Evolutionary conservation across 768 basidiomycete species (phyloP).

Genomic region (Ramaria sp.): DNA sequence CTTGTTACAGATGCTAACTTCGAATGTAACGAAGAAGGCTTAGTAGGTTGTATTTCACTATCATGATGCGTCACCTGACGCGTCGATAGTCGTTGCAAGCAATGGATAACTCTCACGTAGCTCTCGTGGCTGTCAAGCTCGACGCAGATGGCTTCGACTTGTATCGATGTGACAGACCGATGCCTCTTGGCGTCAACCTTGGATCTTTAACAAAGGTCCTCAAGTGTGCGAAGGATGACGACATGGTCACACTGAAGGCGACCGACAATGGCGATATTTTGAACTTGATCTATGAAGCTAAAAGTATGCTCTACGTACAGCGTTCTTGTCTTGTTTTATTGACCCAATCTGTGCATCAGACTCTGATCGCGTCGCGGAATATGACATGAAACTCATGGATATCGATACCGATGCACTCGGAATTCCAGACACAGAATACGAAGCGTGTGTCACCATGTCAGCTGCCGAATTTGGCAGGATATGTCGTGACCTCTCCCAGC

Average conservation of each 20-base stretch:
- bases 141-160: constrained; percentile 68
- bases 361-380: constrained; percentile 89
- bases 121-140: constrained; percentile 84
- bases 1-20: constrained; percentile 97
- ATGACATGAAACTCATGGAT: constrained; percentile 99
- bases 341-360: constrained; percentile 31
- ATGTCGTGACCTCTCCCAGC: constrained; percentile 78
- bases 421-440: constrained; percentile 97
- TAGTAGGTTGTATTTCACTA: constrained; percentile 37
- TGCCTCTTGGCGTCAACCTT: constrained; percentile 85
- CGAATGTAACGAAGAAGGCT: constrained; percentile 91
- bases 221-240: constrained; percentile 95
- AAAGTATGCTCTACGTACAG: constrained; percentile 42
- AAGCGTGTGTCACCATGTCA: constrained; percentile 82
- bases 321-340: neutral
- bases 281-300: constrained; percentile 82
- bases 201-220: constrained; percentile 87
- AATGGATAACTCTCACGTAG: constrained; percentile 99
- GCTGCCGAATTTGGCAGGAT: constrained; percentile 84
- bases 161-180: constrained; percentile 91
- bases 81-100: constrained; percentile 69
- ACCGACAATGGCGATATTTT: constrained; percentile 84
- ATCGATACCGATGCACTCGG: constrained; percentile 92
- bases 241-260: constrained; percentile 84
- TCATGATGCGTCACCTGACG: neutral